Evolutionary conservation across 2,329 filamentous ascomycete genomes (phyloP).

Genomic region (Fusarium gaditjirri): DNA sequence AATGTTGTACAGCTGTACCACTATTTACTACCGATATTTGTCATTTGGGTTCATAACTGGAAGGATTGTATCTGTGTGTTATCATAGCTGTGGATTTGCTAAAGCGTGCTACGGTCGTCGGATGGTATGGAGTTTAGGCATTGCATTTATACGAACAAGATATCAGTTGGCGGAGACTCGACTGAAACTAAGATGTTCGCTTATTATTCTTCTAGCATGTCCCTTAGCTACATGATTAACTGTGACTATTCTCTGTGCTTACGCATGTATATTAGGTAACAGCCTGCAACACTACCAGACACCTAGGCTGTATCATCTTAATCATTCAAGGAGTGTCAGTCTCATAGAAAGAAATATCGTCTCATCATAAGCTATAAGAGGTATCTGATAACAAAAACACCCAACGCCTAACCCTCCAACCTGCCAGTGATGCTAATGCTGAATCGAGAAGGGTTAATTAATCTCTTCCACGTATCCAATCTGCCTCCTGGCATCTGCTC

Average conservation of each 20-base stretch:
- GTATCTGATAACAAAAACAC: conserved; percentile 13
- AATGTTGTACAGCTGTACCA: background rate
- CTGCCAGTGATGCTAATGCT: conserved; percentile 2
- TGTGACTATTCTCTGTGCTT: no score
- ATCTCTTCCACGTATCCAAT: conserved; percentile 68
- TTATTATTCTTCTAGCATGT: background rate
- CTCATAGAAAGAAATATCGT: background rate
- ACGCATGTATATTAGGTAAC: no score
- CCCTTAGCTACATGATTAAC: fast-evolving
- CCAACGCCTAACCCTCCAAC: conserved; percentile 20
- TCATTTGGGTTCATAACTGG: background rate
- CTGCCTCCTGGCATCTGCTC: conserved; percentile 55
- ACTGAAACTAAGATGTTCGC: background rate
- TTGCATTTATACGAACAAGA: background rate
- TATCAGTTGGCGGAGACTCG: background rate
- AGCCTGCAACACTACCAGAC: no score
- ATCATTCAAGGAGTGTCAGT: background rate
- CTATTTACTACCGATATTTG: background rate
- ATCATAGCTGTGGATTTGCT: conserved; percentile 2
- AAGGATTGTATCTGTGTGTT: background rate
- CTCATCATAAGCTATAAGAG: background rate
- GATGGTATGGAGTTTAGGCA: background rate
- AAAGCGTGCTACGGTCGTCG: background rate
- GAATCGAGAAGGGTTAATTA: conserved; percentile 47
- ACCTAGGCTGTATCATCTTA: no score